Conservation (phyloP, 495 filamentous ascomycete genomes). For the Gamarada debralockiae region DNA sequence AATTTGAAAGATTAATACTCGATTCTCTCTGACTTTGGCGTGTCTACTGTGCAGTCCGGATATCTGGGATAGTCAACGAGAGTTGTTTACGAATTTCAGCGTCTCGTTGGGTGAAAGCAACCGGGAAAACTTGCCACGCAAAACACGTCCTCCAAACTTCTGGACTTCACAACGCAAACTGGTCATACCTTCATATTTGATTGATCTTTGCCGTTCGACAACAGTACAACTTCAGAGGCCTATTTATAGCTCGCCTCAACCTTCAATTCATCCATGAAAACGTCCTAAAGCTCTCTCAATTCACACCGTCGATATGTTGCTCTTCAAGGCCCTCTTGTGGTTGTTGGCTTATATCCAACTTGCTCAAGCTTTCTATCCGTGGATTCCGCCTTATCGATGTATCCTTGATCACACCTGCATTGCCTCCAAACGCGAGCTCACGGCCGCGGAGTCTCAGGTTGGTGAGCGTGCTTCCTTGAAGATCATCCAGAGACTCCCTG, state of each 20-base stretch:
- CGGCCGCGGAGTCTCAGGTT: neutral
- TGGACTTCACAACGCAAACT: neutral
- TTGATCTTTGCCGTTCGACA: neutral
- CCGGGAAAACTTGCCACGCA: neutral
- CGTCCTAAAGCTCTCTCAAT: neutral
- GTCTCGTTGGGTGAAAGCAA: neutral
- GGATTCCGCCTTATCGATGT: constrained; percentile 13
- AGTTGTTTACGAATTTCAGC: no score
- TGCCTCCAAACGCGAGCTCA: constrained; percentile 6
- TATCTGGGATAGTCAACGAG: neutral
- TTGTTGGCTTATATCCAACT: neutral
- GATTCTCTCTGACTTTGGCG: neutral
- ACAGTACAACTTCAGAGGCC: no score
- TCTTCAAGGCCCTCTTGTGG: neutral
- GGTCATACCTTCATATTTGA: neutral
- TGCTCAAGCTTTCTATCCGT: constrained; percentile 30
- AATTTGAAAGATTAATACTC: neutral
- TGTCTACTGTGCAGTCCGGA: neutral
- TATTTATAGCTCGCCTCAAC: neutral
- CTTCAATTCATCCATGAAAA: neutral
- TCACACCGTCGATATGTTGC: neutral
- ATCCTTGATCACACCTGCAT: neutral
- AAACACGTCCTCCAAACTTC: neutral
- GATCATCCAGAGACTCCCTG: constrained; percentile 17
- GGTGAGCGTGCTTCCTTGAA: constrained; percentile 8